A percentile compares a stretch with the other conserved stretches of the same genome.
Evolutionary conservation across 139 green algal species (phyloP).

Genomic region (Zygnema circumcarinatum): DNA sequence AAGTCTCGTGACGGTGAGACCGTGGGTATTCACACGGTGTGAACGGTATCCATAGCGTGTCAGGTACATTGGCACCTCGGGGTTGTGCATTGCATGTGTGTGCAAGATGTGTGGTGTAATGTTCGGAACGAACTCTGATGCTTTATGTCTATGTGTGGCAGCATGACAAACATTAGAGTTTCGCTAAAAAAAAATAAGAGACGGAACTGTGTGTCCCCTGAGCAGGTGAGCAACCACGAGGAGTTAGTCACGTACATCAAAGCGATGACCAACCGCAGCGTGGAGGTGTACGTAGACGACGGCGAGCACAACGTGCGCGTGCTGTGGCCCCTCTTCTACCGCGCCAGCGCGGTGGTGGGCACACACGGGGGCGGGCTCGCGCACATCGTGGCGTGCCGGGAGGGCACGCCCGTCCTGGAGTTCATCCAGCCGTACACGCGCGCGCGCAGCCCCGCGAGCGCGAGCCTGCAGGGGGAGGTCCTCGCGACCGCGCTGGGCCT

Average conservation of each 20-base stretch:
- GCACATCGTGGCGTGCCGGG: slow-evolving; percentile 41
- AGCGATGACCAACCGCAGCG: background rate
- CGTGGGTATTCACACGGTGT: no score
- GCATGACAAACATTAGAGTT: background rate
- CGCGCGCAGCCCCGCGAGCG: slow-evolving; percentile 24
- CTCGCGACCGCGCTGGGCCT: slow-evolving; percentile 22
- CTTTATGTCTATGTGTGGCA: background rate
- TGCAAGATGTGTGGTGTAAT: background rate
- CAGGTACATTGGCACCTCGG: no score
- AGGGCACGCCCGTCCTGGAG: slow-evolving; percentile 34
- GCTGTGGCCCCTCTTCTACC: slow-evolving; percentile 49
- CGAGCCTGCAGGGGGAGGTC: slow-evolving; percentile 8
- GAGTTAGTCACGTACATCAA: background rate
- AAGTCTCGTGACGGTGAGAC: no score
- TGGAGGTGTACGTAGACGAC: slow-evolving; percentile 32
- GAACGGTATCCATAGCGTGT: background rate
- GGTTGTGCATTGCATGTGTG: background rate
- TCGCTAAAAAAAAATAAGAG: background rate
- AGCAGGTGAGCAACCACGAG: background rate
- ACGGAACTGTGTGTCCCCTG: background rate
- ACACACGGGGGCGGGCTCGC: slow-evolving; percentile 14
- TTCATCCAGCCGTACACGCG: slow-evolving; percentile 47
- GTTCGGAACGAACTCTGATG: background rate
- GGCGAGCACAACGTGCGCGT: slow-evolving; percentile 12
- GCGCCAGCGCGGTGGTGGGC: slow-evolving; percentile 14